A percentile compares a stretch with the other conserved stretches of the same genome.
Evolutionary conservation across 148 eudicot genomes (phyloP).

Genomic region (Camellia sinensis): DNA sequence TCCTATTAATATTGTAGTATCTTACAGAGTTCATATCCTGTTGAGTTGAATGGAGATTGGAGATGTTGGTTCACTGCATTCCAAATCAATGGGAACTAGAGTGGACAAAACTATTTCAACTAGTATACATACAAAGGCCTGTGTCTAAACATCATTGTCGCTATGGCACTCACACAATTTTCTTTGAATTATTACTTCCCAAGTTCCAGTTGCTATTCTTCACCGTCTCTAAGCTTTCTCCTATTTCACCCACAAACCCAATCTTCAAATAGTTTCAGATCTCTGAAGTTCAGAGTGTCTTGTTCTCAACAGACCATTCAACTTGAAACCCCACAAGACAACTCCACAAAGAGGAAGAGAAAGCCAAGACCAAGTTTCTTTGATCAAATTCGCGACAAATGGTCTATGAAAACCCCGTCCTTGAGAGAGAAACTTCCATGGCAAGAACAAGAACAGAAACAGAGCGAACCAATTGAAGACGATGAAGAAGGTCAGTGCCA

Average conservation of each 20-base stretch:
- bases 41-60: no score
- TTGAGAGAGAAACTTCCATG: slow-evolving; percentile 60
- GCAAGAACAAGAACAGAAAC: slow-evolving; percentile 37
- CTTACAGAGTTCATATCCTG: no score
- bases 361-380: slow-evolving; percentile 81
- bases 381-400: slow-evolving; percentile 76
- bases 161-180: slow-evolving; percentile 15
- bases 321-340: slow-evolving; percentile 24
- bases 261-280: slow-evolving; percentile 20
- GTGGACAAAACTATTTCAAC: no score
- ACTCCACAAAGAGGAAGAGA: slow-evolving; percentile 44
- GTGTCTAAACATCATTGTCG: not conserved
- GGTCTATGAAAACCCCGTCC: slow-evolving; percentile 58
- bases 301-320: slow-evolving; percentile 38
- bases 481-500: slow-evolving; percentile 1
- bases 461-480: slow-evolving; percentile 13
- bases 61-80: no score
- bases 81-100: no score
- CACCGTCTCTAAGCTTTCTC: slow-evolving; percentile 18
- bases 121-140: not conserved
- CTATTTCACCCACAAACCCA: slow-evolving; percentile 21
- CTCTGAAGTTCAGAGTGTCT: slow-evolving; percentile 34
- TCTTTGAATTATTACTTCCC: slow-evolving; percentile 18
- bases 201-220: slow-evolving; percentile 12
- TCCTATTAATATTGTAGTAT: no score